Percentiles rank a stretch among this genome's conserved stretches.
These are phyloP conservation scores for Ceratocystis smalleyi DNA, from an alignment of 2,329 filamentous ascomycete species.

Conservation along the genomic window DNA sequence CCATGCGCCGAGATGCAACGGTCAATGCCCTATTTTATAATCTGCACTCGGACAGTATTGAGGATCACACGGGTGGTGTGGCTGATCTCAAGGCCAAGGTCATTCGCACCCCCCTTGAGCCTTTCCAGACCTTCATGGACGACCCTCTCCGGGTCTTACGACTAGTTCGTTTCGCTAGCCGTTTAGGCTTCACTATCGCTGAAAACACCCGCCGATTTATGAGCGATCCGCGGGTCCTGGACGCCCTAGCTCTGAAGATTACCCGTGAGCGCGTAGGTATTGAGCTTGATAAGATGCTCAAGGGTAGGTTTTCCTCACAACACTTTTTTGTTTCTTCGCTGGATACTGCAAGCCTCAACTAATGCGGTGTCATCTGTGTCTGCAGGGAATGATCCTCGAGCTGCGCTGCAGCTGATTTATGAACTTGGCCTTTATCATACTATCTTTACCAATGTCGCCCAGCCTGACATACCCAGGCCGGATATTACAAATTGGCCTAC, in stretches of 20 bases:
- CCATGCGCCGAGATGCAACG: slow-evolving; percentile 74
- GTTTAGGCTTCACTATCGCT: slow-evolving; percentile 67
- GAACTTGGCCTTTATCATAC: slow-evolving; percentile 52
- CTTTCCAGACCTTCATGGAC: slow-evolving; percentile 84
- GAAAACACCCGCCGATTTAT: slow-evolving; percentile 53
- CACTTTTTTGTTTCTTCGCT: no score
- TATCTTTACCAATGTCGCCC: slow-evolving; percentile 55
- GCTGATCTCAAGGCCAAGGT: slow-evolving; percentile 55
- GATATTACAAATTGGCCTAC: slow-evolving; percentile 44
- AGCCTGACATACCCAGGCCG: slow-evolving; percentile 36
- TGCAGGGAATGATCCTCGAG: slow-evolving; percentile 41
- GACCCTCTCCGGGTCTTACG: slow-evolving; percentile 79
- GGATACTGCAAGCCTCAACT: not conserved
- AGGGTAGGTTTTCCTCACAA: slow-evolving; percentile 31
- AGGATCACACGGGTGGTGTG: slow-evolving; percentile 74
- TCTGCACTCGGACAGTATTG: slow-evolving; percentile 58
- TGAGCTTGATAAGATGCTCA: slow-evolving; percentile 84
- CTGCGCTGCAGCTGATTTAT: slow-evolving; percentile 50
- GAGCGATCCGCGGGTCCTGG: slow-evolving; percentile 60
- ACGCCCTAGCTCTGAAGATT: slow-evolving; percentile 72
- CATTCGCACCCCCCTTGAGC: slow-evolving; percentile 74
- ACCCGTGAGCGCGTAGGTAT: slow-evolving; percentile 77
- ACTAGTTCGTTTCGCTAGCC: slow-evolving; percentile 77
- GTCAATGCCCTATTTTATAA: slow-evolving; percentile 97
- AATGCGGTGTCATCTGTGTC: not conserved